A percentile compares a stretch with the other conserved stretches of the same genome.
These are phyloP conservation scores for Ocimum tenuiflorum DNA, from an alignment of 257 asterid species.

Conservation along the genomic window DNA sequence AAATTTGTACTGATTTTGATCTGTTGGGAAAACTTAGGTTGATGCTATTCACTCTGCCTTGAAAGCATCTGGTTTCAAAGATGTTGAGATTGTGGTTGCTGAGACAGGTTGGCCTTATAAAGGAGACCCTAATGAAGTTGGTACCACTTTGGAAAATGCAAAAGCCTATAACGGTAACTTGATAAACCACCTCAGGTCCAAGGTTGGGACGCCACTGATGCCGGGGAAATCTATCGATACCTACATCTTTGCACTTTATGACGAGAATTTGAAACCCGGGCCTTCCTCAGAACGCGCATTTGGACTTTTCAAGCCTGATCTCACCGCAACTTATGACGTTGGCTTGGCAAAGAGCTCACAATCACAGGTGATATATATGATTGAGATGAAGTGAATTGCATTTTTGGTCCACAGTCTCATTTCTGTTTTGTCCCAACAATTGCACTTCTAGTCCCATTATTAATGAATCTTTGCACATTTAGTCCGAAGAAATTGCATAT, in stretches of 20 bases:
- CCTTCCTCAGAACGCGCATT: constrained; percentile 71
- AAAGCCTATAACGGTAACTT: constrained; percentile 86
- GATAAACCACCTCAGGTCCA: constrained; percentile 74
- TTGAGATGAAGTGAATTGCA: too few species aligned
- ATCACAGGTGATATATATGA: constrained; percentile 38
- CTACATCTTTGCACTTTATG: constrained; percentile 81
- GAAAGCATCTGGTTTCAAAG: constrained; percentile 64
- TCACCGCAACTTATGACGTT: constrained; percentile 47
- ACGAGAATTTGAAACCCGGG: constrained; percentile 91
- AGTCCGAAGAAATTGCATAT: too few species aligned
- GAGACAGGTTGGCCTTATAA: constrained; percentile 99
- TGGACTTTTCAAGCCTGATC: constrained; percentile 79
- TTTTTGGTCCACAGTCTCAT: too few species aligned
- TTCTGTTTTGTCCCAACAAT: too few species aligned
- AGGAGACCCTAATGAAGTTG: constrained; percentile 90
- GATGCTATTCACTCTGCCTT: constrained; percentile 86
- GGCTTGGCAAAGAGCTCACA: constrained; percentile 58
- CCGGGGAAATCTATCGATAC: constrained; percentile 92
- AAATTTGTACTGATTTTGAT: too few species aligned
- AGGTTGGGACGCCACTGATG: constrained; percentile 92
- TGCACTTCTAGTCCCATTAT: too few species aligned
- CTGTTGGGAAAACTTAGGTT: too few species aligned
- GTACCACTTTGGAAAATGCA: constrained; percentile 68
- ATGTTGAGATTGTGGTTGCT: constrained; percentile 85
- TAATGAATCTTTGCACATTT: too few species aligned